Conservation (phyloP, 2,329 filamentous ascomycete genomes). For the Aotearoamyces nothofagi region DNA sequence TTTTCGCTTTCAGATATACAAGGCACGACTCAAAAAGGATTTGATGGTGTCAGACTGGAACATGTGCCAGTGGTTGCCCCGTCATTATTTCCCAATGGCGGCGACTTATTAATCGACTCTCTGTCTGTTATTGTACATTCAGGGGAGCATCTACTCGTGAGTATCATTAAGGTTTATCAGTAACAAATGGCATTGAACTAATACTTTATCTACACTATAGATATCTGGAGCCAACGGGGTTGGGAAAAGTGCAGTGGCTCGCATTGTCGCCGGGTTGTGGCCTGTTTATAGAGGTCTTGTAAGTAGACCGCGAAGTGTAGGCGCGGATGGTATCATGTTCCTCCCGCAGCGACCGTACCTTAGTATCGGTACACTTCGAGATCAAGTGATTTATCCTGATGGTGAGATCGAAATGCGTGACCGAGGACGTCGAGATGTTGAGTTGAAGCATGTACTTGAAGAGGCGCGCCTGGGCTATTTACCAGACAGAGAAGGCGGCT, state of each 20-base stretch:
- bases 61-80: constrained; percentile 89
- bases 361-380: constrained; percentile 78
- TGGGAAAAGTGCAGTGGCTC: constrained; percentile 78
- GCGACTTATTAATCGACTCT: constrained; percentile 80
- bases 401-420: constrained; percentile 88
- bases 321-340: constrained; percentile 95
- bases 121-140: constrained; percentile 79
- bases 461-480: constrained; percentile 80
- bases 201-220: constrained; percentile 20
- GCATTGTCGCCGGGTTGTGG: constrained; percentile 86
- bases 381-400: constrained; percentile 96
- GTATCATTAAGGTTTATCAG: constrained; percentile 12
- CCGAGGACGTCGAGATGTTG: constrained; percentile 60
- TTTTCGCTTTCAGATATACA: constrained; percentile 86
- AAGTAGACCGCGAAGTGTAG: constrained; percentile 65
- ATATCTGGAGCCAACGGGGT: constrained; percentile 93
- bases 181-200: no score
- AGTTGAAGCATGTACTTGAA: constrained; percentile 66
- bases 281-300: constrained; percentile 89
- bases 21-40: constrained; percentile 86
- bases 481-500: constrained; percentile 82
- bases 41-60: constrained; percentile 86
- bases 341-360: constrained; percentile 88
- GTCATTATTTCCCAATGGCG: constrained; percentile 72
- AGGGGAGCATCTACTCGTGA: constrained; percentile 72